These are phyloP conservation scores for Citrus medica DNA, from an alignment of 345 rosid genomes.

Conservation along the genomic window DNA sequence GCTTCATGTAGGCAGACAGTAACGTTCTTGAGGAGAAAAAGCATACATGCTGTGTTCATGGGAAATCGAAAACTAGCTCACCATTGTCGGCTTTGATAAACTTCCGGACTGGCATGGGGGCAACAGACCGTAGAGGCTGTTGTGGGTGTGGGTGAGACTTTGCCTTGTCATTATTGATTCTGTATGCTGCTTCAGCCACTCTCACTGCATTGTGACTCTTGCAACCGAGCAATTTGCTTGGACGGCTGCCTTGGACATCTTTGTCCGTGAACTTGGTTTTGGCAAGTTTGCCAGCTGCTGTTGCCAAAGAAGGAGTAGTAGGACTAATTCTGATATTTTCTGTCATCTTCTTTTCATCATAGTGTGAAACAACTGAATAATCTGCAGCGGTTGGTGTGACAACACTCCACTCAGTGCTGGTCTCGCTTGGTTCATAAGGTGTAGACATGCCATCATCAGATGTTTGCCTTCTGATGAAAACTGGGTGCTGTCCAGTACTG, in stretches of 20 bases:
- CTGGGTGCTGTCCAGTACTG: constrained; percentile 21
- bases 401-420: constrained; percentile 66
- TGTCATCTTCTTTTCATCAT: constrained; percentile 26
- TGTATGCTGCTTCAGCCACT: constrained; percentile 44
- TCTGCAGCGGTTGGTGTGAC: constrained; percentile 58
- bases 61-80: constrained; percentile 29
- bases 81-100: constrained; percentile 18
- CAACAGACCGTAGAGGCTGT: constrained; percentile 20
- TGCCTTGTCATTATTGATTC: constrained; percentile 20
- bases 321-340: neutral
- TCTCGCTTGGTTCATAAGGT: constrained; percentile 47
- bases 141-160: constrained; percentile 15
- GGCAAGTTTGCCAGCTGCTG: constrained; percentile 1
- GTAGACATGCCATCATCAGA: constrained; percentile 37
- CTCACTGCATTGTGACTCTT: constrained; percentile 44
- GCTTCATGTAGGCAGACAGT: constrained; percentile 1
- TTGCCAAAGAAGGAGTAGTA: neutral
- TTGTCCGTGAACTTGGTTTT: constrained; percentile 10
- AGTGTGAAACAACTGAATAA: constrained; percentile 34
- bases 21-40: neutral
- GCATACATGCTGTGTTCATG: constrained; percentile 1
- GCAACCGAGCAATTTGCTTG: constrained; percentile 40
- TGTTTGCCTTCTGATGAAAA: constrained; percentile 27
- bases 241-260: constrained; percentile 15
- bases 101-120: constrained; percentile 19